Evolutionary conservation across 2,329 filamentous ascomycete genomes (phyloP), one percentile per base, ranked within the genome.

Genomic region (Drechslerella coelobrocha): DNA sequence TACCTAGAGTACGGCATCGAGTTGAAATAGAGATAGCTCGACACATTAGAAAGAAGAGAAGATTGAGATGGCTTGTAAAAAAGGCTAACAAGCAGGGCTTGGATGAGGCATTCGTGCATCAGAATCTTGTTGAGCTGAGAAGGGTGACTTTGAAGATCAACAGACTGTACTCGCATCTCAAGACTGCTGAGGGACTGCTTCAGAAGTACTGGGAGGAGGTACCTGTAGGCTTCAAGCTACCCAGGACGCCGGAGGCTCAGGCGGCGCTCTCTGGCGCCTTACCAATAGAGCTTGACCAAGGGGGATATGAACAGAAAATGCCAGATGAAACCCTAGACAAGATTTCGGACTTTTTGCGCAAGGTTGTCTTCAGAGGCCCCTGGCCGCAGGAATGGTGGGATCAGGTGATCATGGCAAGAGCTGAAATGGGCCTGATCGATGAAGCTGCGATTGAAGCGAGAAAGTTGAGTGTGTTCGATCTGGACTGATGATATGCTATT

Each of bases 311-410:
- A 3, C 4, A 62, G 9, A 29, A 51, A 6, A 52, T 69, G 50
- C 57, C 57, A 6, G 26, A 56, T n/a, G 43, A 50, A 1, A 26
- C 45, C 21, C 52, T 62, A n/a, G 31, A 53, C 19, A 31, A 52
- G 27, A 26, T 69, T n/a, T 62, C 65, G 7, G 34, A 69, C 21
- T 69, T 57, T n/a, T 53, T 57, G 12, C 51, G 65, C 23, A 24
- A 47, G 1, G 27, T 45, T 1, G 39, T 69, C 10, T 69, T 57
- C 23, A 37, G 61, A 4, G 57, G 57, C 1, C 57, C 57, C 2
- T 69, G 65, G 65, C 57, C 65, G 23, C 51, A 62, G 27, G 31
- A 69, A 21, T 69, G 65, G 65, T 21, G 43, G 12, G 57, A 69
- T 9, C 57, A 62, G 51, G 57, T 69, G 26, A 21, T 53, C 7